Evolutionary conservation across 2,329 filamentous ascomycete genomes (phyloP).

Genomic region (Fusarium lyarnte): DNA sequence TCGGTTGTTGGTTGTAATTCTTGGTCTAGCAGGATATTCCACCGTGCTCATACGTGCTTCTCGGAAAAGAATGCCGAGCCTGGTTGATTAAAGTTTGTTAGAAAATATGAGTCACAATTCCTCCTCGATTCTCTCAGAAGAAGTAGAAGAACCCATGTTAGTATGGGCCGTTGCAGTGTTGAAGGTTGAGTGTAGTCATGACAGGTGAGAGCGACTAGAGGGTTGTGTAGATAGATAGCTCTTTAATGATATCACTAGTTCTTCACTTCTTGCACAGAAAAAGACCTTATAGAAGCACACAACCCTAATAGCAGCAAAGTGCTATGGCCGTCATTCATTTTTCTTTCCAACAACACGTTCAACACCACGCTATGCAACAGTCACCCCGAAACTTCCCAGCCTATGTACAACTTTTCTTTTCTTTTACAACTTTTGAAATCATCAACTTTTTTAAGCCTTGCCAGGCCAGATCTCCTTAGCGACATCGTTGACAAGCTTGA

Average conservation of each 20-base stretch:
- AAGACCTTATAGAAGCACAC: not conserved
- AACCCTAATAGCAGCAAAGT: not conserved
- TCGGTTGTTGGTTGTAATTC: no score
- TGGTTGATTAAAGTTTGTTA: not conserved
- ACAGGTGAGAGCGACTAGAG: not conserved
- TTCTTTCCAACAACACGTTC: constrained; percentile 15
- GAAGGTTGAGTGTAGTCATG: not conserved
- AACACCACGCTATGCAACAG: constrained; percentile 31
- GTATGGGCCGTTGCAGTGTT: not conserved
- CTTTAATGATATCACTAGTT: not conserved
- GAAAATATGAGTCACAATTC: not conserved
- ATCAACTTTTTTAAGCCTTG: constrained; percentile 1
- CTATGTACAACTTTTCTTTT: constrained; percentile 4
- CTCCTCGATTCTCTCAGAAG: not conserved
- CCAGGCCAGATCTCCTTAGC: constrained; percentile 71
- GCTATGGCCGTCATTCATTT: not conserved
- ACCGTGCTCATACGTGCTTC: not conserved
- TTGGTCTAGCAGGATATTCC: not conserved
- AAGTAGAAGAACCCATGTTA: not conserved
- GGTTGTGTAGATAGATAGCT: not conserved
- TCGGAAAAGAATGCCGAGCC: not conserved
- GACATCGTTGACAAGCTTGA: constrained; percentile 73
- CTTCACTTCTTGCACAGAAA: not conserved
- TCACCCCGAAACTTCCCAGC: not conserved
- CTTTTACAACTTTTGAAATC: not conserved